These are phyloP conservation scores for Panicum miliaceum DNA, from an alignment of 176 grass and related monocot species.

Conservation along the genomic window DNA sequence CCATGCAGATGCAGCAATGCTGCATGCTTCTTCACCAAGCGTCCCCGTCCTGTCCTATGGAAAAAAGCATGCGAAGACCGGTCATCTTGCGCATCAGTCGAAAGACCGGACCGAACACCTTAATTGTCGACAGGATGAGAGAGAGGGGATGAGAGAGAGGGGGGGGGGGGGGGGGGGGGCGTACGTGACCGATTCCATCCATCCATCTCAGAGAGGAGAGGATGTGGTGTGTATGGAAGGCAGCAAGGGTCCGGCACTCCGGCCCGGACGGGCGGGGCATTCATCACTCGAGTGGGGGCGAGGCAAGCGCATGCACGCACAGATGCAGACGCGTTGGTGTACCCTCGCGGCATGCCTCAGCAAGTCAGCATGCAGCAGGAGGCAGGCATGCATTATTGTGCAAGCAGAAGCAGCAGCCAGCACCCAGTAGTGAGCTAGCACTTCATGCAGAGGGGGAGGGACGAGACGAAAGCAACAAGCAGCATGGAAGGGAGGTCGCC, in stretches of 20 bases:
- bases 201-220: constrained; percentile 39
- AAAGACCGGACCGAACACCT: neutral
- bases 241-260: neutral
- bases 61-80: neutral
- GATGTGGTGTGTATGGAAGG: neutral
- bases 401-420: constrained; percentile 43
- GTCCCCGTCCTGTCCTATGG: constrained; percentile 1
- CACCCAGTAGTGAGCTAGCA: neutral
- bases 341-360: constrained; percentile 3
- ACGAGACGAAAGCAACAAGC: constrained; percentile 41
- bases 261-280: constrained; percentile 22
- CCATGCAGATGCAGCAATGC: neutral
- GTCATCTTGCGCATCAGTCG: neutral
- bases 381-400: constrained; percentile 51
- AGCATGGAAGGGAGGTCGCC: constrained; percentile 40
- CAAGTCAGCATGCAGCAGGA: neutral
- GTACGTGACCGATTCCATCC: constrained; percentile 40
- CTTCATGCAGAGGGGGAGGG: neutral
- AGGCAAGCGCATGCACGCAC: constrained; percentile 18
- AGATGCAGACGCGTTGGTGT: constrained; percentile 4
- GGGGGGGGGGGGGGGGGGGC: no score
- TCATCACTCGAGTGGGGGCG: constrained; percentile 54
- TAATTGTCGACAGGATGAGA: neutral
- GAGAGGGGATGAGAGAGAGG: constrained; percentile 1
- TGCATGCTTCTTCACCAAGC: constrained; percentile 19